Conservation (phyloP, 2,329 filamentous ascomycete genomes). For the Hypoxylon sp. region DNA sequence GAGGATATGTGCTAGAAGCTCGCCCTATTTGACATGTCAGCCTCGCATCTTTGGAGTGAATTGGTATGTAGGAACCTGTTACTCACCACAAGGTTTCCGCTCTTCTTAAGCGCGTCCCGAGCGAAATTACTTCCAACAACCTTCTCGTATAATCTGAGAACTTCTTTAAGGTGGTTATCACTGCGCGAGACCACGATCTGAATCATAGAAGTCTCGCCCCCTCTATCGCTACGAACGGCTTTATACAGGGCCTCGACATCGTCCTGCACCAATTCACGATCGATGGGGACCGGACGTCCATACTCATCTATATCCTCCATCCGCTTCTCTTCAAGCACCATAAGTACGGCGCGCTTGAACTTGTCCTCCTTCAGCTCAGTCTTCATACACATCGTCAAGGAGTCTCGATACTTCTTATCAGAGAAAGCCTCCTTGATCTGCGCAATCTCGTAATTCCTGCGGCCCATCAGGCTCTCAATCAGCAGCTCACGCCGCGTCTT, state of each 20-base stretch:
- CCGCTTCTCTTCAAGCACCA: slow-evolving; percentile 83
- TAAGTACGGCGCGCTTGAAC: slow-evolving; percentile 88
- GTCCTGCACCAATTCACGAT: slow-evolving; percentile 72
- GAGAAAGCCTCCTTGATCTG: slow-evolving; percentile 89
- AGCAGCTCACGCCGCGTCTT: slow-evolving; percentile 87
- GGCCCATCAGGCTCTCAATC: slow-evolving; percentile 93
- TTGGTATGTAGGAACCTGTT: background rate
- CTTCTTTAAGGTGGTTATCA: slow-evolving; percentile 84
- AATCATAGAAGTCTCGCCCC: slow-evolving; percentile 90
- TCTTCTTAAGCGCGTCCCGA: slow-evolving; percentile 87
- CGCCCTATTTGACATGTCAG: slow-evolving; percentile 71
- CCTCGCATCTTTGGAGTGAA: slow-evolving; percentile 1
- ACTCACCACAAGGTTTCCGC: slow-evolving; percentile 91
- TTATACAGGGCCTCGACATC: slow-evolving; percentile 80
- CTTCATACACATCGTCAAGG: slow-evolving; percentile 86
- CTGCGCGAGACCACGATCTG: slow-evolving; percentile 84
- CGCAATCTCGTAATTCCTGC: slow-evolving; percentile 87
- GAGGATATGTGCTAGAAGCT: slow-evolving; percentile 93
- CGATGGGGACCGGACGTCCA: slow-evolving; percentile 69
- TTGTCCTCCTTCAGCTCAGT: slow-evolving; percentile 95
- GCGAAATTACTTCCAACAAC: slow-evolving; percentile 86
- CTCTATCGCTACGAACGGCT: slow-evolving; percentile 78
- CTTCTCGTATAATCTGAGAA: slow-evolving; percentile 81
- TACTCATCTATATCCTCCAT: slow-evolving; percentile 83
- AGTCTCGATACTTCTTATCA: slow-evolving; percentile 92